Evolutionary conservation across 2,329 filamentous ascomycete species (phyloP), one percentile per base, ranked within the genome.

Genomic region (Grosmannia serpens): DNA sequence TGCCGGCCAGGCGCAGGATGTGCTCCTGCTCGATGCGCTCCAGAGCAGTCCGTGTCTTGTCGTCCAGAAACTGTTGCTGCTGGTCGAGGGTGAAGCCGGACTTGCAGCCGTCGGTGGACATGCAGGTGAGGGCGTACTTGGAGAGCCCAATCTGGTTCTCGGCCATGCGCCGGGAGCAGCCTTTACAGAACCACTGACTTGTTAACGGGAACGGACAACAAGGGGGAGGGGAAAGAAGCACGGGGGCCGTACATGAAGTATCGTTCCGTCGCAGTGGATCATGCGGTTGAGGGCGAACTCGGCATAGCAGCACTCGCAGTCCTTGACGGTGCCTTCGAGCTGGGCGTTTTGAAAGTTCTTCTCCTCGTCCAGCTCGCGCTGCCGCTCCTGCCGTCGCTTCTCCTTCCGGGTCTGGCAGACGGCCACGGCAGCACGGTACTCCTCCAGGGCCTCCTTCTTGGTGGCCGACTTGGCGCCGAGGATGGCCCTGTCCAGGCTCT

Each of bases 261-360:
- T 64, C 0, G 79, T 74, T 20, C 78, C 83, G 55, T 82, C 71
- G 68, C 90, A 95, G 62, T 81, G 75, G 1, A 89, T 78, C 74
- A 89, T 83, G 53, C 84, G 79, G 64, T 88, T 88, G 52, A 83
- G 70, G 2, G 87, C 78, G 55, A 77, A 76, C 4, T 90, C 84
- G 8, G 76, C 75, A 65, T 81, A 94, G 70, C 90, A 95, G 66
- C 88, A 90, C 50, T 77, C 79, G 64, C 87, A 95, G 64, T 92
- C 88, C 13, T 75, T 70, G 47, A 86, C 74, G 22, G 79, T 75
- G 1, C 84, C 82, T 5, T 73, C 70, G 1, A 65, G 71, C 60
- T 71, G 71, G 26, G 79, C 77, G n/a, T 61, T 60, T 10, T 65
- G 63, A 15, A 75, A 62, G 56, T 82, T 80, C 1, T 64, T 63